Percentiles rank a stretch among this genome's conserved stretches.
phyloP scores from a whole-genome alignment of 1,284 basidiomycete species.

The Anthracocystis panici-leucophaei region DNA sequence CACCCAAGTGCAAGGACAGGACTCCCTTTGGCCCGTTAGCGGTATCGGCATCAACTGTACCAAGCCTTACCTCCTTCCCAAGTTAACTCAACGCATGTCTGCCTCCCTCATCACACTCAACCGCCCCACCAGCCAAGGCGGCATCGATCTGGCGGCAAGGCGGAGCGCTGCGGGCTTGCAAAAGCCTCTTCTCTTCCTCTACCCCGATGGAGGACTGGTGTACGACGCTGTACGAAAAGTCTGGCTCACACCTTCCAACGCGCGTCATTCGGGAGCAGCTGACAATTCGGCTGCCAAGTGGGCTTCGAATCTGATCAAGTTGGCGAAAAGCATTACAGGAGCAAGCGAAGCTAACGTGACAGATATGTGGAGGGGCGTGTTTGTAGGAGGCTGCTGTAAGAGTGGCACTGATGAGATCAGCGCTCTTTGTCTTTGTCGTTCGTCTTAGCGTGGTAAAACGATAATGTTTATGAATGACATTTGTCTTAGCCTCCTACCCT shows the following conservation, averaged over 20 bases:
- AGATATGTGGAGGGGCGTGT: constrained; percentile 50
- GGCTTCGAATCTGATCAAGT: constrained; percentile 47
- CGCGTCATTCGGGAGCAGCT: constrained; percentile 9
- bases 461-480: not conserved
- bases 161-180: constrained; percentile 15
- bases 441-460: not conserved
- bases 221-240: constrained; percentile 56
- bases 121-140: constrained; percentile 15
- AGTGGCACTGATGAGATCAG: constrained; percentile 53
- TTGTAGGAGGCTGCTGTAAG: constrained; percentile 63
- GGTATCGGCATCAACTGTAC: constrained; percentile 66
- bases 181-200: constrained; percentile 59
- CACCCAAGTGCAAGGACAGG: constrained; percentile 37
- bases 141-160: constrained; percentile 20
- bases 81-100: constrained; percentile 49
- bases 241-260: constrained; percentile 44
- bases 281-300: constrained; percentile 41
- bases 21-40: constrained; percentile 43
- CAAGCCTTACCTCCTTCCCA: constrained; percentile 52
- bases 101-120: constrained; percentile 34
- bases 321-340: constrained; percentile 34
- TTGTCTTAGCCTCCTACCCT: too few relatives aligned
- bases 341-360: constrained; percentile 3
- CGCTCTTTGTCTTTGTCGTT: constrained; percentile 35
- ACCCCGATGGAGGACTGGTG: constrained; percentile 63